Evolutionary conservation across 371 early-diverging fungal genomes (phyloP), one percentile per base, ranked within the genome.

Genomic region (Catenaria anguillulae): DNA sequence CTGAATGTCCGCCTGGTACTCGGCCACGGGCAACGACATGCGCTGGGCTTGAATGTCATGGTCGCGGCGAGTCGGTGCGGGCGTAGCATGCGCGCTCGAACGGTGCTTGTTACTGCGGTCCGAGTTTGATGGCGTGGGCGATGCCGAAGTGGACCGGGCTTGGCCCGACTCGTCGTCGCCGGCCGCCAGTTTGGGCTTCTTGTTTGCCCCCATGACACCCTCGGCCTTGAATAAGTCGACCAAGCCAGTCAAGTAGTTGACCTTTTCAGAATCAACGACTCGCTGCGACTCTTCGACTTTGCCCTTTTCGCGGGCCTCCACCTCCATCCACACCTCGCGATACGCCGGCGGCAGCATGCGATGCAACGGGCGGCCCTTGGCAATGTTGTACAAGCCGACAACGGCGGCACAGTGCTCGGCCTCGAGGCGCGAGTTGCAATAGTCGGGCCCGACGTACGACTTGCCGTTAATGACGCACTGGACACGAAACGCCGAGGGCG

Each of bases 301-400:
- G 34, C 62, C 65, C 62, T 70, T 77, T 65, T 82, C 79, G 58
- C 73, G 74, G 24, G 72, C 65, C 8, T 66, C 60, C 79, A 79
- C 80, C 36, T 71, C 73, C 12, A 70, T 46, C 89, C 88, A 89
- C 4, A 85, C n/a, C 26, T 86, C 83, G 48, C 78, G 77, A 62
- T 75, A 85, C 19, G 75, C 64, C 0, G 77, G 72, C 1, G 87
- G 84, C n/a, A 89, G 66, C 10, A 71, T 67, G 23, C 77, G 71
- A 60, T 84, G 78, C 10, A 80, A 42, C 0, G 83, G 78, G n/a
- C 77, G 67, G 19, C 64, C 33, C 36, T 29, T n/a, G 36, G 58
- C 35, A n/a, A 59, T 56, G 2, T 59, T 13, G 17, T 55, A 13
- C 13, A 61, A 12, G 29, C 40, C 56, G n/a, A 55, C 55, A 63